Evolutionary conservation across 495 filamentous ascomycete genomes (phyloP), one percentile per base, ranked within the genome.

Genomic region (Penicillium malachiteum): DNA sequence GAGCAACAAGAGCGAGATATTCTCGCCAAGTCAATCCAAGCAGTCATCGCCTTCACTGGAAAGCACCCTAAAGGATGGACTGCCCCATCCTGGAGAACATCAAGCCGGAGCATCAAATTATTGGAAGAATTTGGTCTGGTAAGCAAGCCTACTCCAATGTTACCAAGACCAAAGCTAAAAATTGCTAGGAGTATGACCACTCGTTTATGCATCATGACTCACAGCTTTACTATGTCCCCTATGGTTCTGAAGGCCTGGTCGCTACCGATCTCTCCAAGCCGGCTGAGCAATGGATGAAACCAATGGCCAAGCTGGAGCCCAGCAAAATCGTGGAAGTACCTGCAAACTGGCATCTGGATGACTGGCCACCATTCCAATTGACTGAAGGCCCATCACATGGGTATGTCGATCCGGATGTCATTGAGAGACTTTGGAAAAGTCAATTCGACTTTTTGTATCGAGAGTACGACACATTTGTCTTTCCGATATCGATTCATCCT

Each of bases 381-480:
- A 71, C 72, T 14, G 68, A 74, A 10, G 69, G 77, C 5, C 81
- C 82, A 53, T 74, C 71, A 12, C 79, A 84, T 48, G 83, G 84
- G 13, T 87, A 71, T 67, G 82, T 87, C 1, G 78, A 82, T 58
- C 71, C 83, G 13, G 68, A 71, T 42, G 76, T 76, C 50, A 75
- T 86, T 33, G 78, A 84, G 60, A 69, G 77, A 50, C 73, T 84
- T 30, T 87, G 84, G 83, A 71, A 77, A 50, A 73, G 79, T 41
- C 78, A 84, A 44, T 87, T 85, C 58, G 73, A 83, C 48, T 86
- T 80, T 66, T 80, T 80, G 52, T 86, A 84, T 55, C 72, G 79
- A 33, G 82, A 86, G 65, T 78, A 83, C 52, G 81, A 84, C 51
- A 77, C 80, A 45, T 87, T 86, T 55, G 70, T 85, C 10, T 85